Conservation (phyloP, 345 rosid genomes). For the Arabis alpina region DNA sequence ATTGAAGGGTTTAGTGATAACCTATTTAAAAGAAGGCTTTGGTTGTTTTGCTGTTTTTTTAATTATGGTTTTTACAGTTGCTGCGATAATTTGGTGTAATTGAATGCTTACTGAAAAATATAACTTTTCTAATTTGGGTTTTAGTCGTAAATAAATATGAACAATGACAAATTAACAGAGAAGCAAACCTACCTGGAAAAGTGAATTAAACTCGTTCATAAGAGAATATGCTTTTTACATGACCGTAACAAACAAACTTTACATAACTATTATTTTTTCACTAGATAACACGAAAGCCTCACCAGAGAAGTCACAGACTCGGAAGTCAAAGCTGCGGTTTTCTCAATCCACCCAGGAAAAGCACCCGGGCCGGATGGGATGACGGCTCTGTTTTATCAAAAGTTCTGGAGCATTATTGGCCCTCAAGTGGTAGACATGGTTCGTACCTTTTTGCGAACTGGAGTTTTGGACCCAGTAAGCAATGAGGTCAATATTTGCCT, state of each 20-base stretch:
- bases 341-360: no score
- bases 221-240: not conserved
- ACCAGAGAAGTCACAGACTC: no score
- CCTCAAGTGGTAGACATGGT: no score
- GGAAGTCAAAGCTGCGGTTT: no score
- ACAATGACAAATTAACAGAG: not conserved
- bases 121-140: slow-evolving; percentile 12
- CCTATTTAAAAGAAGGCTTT: slow-evolving; percentile 20
- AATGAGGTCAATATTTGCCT: no score
- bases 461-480: no score
- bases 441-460: no score
- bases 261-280: not conserved
- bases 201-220: not conserved
- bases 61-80: slow-evolving; percentile 16
- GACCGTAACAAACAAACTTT: not conserved
- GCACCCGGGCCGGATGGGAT: no score
- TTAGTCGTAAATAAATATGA: not conserved
- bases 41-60: not conserved
- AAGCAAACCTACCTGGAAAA: not conserved
- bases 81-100: slow-evolving; percentile 11
- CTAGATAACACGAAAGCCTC: not conserved
- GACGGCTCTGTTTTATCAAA: no score
- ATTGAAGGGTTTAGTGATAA: not conserved
- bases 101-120: not conserved
- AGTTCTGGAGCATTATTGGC: no score